Evolutionary conservation across 148 eudicot species (phyloP).

Genomic region (Euryodendron excelsum): DNA sequence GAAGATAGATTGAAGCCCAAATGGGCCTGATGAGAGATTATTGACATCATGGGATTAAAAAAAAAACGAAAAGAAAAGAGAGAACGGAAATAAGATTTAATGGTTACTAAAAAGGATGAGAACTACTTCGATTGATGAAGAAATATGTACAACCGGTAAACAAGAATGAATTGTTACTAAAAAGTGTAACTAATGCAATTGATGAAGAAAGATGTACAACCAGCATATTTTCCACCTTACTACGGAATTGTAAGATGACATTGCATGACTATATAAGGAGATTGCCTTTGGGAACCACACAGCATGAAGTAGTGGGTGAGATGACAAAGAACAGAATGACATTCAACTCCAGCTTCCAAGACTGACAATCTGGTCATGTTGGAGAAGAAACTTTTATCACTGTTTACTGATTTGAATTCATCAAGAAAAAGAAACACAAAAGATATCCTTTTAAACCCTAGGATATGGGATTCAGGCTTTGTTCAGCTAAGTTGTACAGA

Average conservation of each 20-base stretch:
- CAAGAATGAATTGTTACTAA: background rate
- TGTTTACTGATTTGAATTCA: too few species aligned
- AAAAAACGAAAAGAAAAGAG: background rate
- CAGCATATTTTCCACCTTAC: background rate
- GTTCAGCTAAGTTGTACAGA: background rate
- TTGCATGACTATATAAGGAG: background rate
- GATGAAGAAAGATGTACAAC: background rate
- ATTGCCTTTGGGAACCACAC: background rate
- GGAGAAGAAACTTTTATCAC: background rate
- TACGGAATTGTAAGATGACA: background rate
- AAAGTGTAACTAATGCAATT: background rate
- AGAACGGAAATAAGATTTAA: background rate
- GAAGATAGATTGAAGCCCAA: background rate
- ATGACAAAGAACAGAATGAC: background rate
- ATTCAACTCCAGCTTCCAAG: background rate
- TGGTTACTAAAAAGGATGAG: too few species aligned
- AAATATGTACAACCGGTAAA: background rate
- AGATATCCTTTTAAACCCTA: background rate
- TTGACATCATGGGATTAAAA: background rate
- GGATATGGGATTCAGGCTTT: background rate
- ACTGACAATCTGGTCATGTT: background rate
- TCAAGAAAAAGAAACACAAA: background rate
- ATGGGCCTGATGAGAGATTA: background rate
- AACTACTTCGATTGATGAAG: too few species aligned
- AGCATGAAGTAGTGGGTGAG: background rate